Base-by-base conservation (phyloP, 2,329 filamentous ascomycete genomes). In the Coniella vitis region DNA sequence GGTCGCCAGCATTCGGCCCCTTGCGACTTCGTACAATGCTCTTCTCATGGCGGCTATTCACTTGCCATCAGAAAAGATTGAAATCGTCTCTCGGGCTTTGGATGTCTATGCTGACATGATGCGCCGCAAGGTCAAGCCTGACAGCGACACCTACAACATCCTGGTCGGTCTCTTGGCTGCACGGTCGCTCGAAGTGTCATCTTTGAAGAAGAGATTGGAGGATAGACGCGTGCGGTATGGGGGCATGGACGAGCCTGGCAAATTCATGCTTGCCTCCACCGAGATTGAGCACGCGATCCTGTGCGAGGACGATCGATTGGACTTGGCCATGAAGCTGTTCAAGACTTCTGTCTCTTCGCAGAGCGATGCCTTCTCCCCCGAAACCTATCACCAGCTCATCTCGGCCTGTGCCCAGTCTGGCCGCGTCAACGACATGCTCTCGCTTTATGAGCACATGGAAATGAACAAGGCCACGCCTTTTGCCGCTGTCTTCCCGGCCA, bases 21-120 rank as follows among this genome's bases (percentile, higher is more conserved):
- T 86, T 7, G 81, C 88, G 41, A 76, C 81, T 40, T 86, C 91
- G n/a, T 98, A 98, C 75, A 96, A 96, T 64, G 87, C 89, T 43
- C 76, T 98, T 38, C 73, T 98, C 38, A 76, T 84, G 59, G 88
- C 93, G 5, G 90, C 90, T 13, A 88, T 96, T 54, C 78, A 88
- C 57, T 78, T 96, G 16, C 87, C 90, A 7, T 74, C 76, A 20
- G 84, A 87, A 65, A 86, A 84, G 66, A 85, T 86, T 47, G 86
- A 94, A 69, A 82, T 93, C 45, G 87, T 95, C 13, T 85, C 89
- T 54, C 95, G 95, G 71, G 90, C 89, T 4, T 76, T 97, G 45
- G 90, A 95, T 69, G 87, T 98, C 45, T 98, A 97, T 66, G 86
- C 90, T 14, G 90, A 97, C 64, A 97, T 98, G 93, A 81, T 95